phyloP scores from a whole-genome alignment of 345 rosid genomes.

The Citrus mangshanensis region DNA sequence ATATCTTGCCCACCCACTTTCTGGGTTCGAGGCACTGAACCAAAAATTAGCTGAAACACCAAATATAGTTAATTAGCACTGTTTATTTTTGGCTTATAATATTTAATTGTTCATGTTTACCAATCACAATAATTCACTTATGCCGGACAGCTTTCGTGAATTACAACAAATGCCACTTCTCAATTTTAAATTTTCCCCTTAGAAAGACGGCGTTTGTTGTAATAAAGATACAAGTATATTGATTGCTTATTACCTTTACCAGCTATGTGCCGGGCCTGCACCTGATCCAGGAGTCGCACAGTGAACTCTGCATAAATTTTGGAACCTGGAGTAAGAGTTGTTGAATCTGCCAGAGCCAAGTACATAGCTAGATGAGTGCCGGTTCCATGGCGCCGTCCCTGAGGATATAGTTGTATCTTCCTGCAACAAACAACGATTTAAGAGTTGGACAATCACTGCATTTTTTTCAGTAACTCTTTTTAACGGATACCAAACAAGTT shows the following conservation, averaged over 20 bases:
- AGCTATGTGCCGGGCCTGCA: constrained; percentile 18
- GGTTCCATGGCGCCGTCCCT: constrained; percentile 28
- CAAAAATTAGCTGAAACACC: constrained; percentile 28
- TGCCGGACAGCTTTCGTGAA: too few species aligned
- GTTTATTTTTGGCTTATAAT: too few species aligned
- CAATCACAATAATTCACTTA: too few species aligned
- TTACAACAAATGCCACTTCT: too few species aligned
- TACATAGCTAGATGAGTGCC: constrained; percentile 29
- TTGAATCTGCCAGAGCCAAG: constrained; percentile 24
- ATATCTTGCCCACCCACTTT: constrained; percentile 32
- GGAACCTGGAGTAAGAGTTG: constrained; percentile 17
- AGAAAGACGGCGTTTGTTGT: not conserved
- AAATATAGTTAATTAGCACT: too few species aligned
- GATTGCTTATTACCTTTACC: constrained; percentile 30
- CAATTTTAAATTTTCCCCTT: too few species aligned
- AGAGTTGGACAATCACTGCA: not conserved
- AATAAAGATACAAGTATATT: not conserved
- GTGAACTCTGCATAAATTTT: constrained; percentile 32
- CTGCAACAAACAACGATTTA: constrained; percentile 15
- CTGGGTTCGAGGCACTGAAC: constrained; percentile 27
- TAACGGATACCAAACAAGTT: too few species aligned
- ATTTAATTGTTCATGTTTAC: too few species aligned
- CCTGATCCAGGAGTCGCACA: constrained; percentile 34
- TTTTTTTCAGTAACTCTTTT: too few species aligned
- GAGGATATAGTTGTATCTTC: constrained; percentile 36